Base-by-base conservation (phyloP, 2,329 filamentous ascomycete species). In the Dendrostoma leiphaemia region DNA sequence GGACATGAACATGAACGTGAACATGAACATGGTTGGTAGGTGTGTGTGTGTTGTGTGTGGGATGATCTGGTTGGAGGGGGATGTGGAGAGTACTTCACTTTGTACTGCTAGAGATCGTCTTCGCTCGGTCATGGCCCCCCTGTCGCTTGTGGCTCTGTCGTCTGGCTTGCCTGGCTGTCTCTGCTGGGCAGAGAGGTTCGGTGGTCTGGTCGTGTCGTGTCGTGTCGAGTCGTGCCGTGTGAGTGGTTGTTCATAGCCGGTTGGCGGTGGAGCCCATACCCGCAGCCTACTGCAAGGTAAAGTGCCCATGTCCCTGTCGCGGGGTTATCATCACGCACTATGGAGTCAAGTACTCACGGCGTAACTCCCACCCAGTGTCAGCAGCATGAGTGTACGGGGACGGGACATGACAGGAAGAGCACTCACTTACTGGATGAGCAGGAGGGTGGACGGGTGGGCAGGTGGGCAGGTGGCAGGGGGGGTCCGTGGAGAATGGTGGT, bases 141-240 rank as follows among this genome's bases (percentile, higher is more conserved):
- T 38, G 35, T 38, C 35, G 17, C 35, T n/a, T 40, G 34, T 35
- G 37, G 21, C 19, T 40, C 19, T 26, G 38, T 15, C 21, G 17
- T 13, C 38, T 41, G 38, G 24, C 38, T 21, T 23, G 41, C 21
- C 23, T 60, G 10, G 57, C 60, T 17, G 60, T 65, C 32, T 59
- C 62, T 4, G 63, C 64, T 8, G 60, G 62, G 41, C 54, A 60
- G 19, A 32, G 49, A 5, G 62, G 62, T 1, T 41, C 56, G 1
- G 49, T 64, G 21, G 35, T 40, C 21, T 40, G 17, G 6, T 40
- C 13, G 34, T 28, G 5, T 44, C 6, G 23, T 28, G 40, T 44
- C 29, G 13, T 44, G 23, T 12, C 13, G 40, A 15, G 29, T 44
- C 40, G 40, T 44, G 29, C 29, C n/a, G n/a, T n/a, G n/a, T n/a